Evolutionary conservation across 202 grass and related monocot species (phyloP), one percentile per base, ranked within the genome.

Genomic region (Tripidium arundinaceum): DNA sequence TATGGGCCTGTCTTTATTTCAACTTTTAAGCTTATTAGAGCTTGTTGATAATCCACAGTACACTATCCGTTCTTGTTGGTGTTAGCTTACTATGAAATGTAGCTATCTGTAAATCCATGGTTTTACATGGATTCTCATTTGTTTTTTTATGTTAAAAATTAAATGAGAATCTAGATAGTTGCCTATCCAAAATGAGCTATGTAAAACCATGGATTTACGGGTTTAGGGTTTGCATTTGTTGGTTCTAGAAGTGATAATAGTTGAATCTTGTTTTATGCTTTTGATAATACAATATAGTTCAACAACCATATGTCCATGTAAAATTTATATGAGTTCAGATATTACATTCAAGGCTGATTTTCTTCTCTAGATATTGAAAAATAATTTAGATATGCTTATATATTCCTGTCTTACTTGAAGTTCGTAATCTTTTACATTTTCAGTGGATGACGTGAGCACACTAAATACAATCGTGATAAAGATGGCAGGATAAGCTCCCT

Each of bases 381-480:
- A 68, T 67, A 55, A 68, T 79, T 38, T 62, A 5, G 1, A 52
- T 70, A 3, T 62, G 2, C 18, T 63, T 76, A 63, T 81, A 14
- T 39, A 68, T 81, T 76, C 13, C 12, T 81, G 29, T 81, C 36
- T 71, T 19, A 77, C 70, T 46, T 81, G 8, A 38, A 40, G 54
- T 33, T 41, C 21, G 3, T 80, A 42, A 71, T 66, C 15, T 77
- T 57, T n/a, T 78, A 38, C 50, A 22, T 81, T 31, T 61, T 81
- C 43, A 76, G 11, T 52, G 80, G 54, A 86, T 70, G 41, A 70
- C 41, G 14, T 33, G 11, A 72, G 52, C 57, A 57, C 43, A 65
- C 42, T 83, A 25, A 72, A 62, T 46, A 80, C 21, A 37, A 8
- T 55, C 62, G 29, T 70, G 25, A 36, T 62, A 75, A 88, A 68